Evolutionary conservation across 176 grass and related monocot species (phyloP).

Genomic region (Areca catechu): DNA sequence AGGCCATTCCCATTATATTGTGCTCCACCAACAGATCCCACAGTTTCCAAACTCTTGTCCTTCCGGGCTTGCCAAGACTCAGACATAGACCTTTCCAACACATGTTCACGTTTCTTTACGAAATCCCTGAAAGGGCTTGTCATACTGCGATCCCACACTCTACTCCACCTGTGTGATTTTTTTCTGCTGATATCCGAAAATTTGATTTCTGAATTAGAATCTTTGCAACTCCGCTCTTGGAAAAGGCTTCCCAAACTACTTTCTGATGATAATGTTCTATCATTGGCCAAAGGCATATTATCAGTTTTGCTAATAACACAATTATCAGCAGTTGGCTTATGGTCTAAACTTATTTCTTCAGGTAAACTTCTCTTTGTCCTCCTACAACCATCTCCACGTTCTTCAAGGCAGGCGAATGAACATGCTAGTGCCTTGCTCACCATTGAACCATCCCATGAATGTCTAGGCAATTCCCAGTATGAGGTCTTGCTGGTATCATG

Average conservation of each 20-base stretch:
- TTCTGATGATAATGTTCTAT: conserved; percentile 2
- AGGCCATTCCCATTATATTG: conserved; percentile 16
- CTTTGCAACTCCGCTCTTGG: conserved; percentile 8
- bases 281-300: background rate
- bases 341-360: conserved; percentile 23
- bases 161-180: conserved; percentile 53
- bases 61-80: conserved; percentile 57
- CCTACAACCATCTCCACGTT: conserved; percentile 23
- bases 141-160: conserved; percentile 74
- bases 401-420: conserved; percentile 74
- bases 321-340: conserved; percentile 3
- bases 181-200: conserved; percentile 25
- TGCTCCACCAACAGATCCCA: conserved; percentile 22
- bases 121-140: conserved; percentile 56
- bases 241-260: conserved; percentile 6
- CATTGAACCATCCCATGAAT: conserved; percentile 96
- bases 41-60: conserved; percentile 28
- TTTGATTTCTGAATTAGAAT: conserved; percentile 12
- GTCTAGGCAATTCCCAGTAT: conserved; percentile 39
- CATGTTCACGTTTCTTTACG: conserved; percentile 47
- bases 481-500: conserved; percentile 29
- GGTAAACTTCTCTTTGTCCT: conserved; percentile 16
- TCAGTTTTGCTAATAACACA: conserved; percentile 11
- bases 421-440: conserved; percentile 60
- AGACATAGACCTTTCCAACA: conserved; percentile 60